These are phyloP conservation scores for Colletotrichum musae DNA, from an alignment of 2,329 filamentous ascomycete genomes.

Conservation along the genomic window DNA sequence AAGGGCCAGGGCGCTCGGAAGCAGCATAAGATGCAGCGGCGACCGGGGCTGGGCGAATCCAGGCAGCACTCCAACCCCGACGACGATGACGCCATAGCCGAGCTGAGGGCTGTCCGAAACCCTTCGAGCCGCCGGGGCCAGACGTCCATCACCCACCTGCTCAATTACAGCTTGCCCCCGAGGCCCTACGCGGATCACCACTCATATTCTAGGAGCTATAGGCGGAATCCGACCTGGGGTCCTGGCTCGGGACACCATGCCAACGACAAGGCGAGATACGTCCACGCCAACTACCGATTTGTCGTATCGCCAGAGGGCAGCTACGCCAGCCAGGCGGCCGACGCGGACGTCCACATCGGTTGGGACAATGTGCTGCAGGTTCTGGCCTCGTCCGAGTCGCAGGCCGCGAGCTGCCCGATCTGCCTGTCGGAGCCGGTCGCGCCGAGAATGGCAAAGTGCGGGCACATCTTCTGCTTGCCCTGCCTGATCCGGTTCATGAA, in stretches of 20 bases:
- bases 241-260: conserved; percentile 91
- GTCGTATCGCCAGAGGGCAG: conserved; percentile 87
- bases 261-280: conserved; percentile 88
- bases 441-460: conserved; percentile 96
- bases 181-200: conserved; percentile 74
- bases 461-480: conserved; percentile 95
- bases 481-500: conserved; percentile 98
- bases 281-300: conserved; percentile 98
- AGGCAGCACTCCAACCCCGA: conserved; percentile 61
- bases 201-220: conserved; percentile 69
- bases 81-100: conserved; percentile 90
- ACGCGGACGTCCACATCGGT: conserved; percentile 90
- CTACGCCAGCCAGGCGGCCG: conserved; percentile 84
- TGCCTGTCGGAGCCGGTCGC: conserved; percentile 94
- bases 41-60: conserved; percentile 66
- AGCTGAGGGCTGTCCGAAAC: conserved; percentile 75
- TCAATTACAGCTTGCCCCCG: conserved; percentile 89
- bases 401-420: conserved; percentile 91
- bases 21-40: conserved; percentile 87
- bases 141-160: conserved; percentile 95
- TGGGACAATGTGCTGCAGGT: conserved; percentile 95
- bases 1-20: conserved; percentile 84
- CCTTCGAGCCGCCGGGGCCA: conserved; percentile 85
- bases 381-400: conserved; percentile 89
- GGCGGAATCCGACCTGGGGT: conserved; percentile 85